A percentile compares a stretch with the other conserved stretches of the same genome.
Conservation (phyloP, 1,284 basidiomycete genomes). For the Gomphus bonarii region DNA sequence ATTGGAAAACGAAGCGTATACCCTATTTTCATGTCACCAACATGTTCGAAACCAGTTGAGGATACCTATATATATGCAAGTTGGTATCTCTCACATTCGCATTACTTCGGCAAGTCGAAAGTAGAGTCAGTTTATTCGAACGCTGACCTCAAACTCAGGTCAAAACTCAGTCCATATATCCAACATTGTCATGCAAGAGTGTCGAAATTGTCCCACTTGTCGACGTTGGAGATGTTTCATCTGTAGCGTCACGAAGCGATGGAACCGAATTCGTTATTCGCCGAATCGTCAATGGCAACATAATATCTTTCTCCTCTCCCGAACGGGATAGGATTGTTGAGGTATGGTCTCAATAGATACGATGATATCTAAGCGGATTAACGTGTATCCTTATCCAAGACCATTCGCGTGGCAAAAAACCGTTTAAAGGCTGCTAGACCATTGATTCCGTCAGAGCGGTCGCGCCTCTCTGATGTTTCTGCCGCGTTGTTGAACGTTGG, state of each 20-base stretch:
- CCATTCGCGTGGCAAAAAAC: conserved; percentile 61
- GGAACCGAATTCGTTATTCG: conserved; percentile 76
- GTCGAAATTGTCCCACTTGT: conserved; percentile 70
- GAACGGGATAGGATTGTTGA: conserved; percentile 68
- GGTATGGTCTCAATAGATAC: conserved; percentile 27
- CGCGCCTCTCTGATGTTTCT: conserved; percentile 72
- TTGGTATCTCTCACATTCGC: conserved; percentile 55
- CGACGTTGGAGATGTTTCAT: conserved; percentile 80
- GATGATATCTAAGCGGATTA: not conserved
- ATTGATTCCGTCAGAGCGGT: conserved; percentile 48
- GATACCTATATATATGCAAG: conserved; percentile 50
- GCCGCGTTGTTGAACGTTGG: conserved; percentile 77
- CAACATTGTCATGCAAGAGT: conserved; percentile 54
- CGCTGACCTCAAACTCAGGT: conserved; percentile 25
- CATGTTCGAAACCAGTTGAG: conserved; percentile 34
- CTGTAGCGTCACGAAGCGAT: conserved; percentile 64
- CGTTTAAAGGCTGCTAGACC: conserved; percentile 47
- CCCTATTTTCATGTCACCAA: conserved; percentile 1
- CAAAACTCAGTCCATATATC: conserved; percentile 53
- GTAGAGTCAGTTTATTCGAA: conserved; percentile 3
- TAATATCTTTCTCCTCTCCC: conserved; percentile 58
- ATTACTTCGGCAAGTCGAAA: conserved; percentile 49
- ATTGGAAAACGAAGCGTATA: conserved; percentile 5
- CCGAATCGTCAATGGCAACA: conserved; percentile 56
- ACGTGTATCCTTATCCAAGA: conserved; percentile 25